phyloP scores from a whole-genome alignment of 371 early-diverging fungal species.

The Zopfochytrium polystomum region DNA sequence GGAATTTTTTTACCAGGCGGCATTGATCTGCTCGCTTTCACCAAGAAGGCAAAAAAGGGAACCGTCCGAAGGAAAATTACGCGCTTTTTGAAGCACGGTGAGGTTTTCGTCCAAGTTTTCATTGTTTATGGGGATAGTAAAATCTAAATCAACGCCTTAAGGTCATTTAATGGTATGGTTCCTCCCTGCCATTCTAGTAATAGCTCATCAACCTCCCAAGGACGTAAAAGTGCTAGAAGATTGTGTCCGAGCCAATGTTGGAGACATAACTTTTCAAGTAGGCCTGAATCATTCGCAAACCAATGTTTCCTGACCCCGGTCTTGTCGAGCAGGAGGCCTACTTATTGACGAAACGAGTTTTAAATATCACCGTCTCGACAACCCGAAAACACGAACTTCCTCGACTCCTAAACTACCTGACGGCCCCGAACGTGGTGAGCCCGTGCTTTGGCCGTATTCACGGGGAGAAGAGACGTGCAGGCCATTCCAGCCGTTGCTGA shows the following conservation, averaged over 20 bases:
- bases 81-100: slow-evolving; percentile 67
- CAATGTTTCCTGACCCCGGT: too few relatives aligned
- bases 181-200: too few relatives aligned
- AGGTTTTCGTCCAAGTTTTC: slow-evolving; percentile 70
- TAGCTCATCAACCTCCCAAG: too few relatives aligned
- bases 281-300: too few relatives aligned
- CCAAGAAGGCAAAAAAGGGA: slow-evolving; percentile 36
- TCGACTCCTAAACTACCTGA: slow-evolving; percentile 75
- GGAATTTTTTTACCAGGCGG: slow-evolving; percentile 52
- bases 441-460: too few relatives aligned
- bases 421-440: slow-evolving; percentile 82
- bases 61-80: slow-evolving; percentile 43
- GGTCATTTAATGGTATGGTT: too few relatives aligned
- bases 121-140: slow-evolving; percentile 21
- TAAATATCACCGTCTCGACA: neutral
- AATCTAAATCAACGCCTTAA: too few relatives aligned
- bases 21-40: slow-evolving; percentile 47
- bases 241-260: too few relatives aligned
- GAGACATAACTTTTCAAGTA: too few relatives aligned
- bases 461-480: too few relatives aligned
- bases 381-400: slow-evolving; percentile 65
- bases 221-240: too few relatives aligned
- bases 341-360: slow-evolving; percentile 44
- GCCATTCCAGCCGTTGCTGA: too few relatives aligned
- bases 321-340: slow-evolving; percentile 55